Conservation (phyloP, 768 basidiomycete species). For the Kwoniella shandongensis region DNA sequence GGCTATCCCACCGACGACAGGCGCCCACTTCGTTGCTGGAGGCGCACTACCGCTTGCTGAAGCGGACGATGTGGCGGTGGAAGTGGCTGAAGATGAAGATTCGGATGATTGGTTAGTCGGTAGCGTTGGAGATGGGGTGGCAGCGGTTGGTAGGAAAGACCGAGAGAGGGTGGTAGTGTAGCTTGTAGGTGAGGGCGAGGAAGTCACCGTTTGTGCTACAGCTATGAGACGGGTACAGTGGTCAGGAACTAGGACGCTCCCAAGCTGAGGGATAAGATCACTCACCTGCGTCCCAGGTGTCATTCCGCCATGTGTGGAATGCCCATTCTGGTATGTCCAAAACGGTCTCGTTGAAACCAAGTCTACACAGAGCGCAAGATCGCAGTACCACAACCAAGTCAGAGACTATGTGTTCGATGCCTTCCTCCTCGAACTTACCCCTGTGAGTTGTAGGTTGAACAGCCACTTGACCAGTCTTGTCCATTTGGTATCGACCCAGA, state of each 20-base stretch:
- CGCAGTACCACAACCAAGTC: background rate
- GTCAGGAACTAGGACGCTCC: background rate
- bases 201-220: slow-evolving; percentile 7
- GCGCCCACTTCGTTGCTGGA: slow-evolving; percentile 15
- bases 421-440: slow-evolving; percentile 7
- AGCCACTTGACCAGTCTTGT: slow-evolving; percentile 7
- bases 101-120: slow-evolving; percentile 3
- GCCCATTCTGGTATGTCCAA: slow-evolving; percentile 22
- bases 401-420: background rate
- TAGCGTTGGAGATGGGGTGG: slow-evolving; percentile 1
- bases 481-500: slow-evolving; percentile 5
- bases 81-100: slow-evolving; percentile 8
- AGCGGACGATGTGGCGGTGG: slow-evolving; percentile 6
- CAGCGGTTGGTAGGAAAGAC: slow-evolving; percentile 19
- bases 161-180: slow-evolving; percentile 39
- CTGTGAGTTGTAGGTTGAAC: slow-evolving; percentile 6
- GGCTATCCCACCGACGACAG: slow-evolving; percentile 32
- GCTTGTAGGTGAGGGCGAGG: slow-evolving; percentile 7
- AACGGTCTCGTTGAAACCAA: slow-evolving; percentile 19
- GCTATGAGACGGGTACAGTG: slow-evolving; percentile 1
- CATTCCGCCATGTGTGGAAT: slow-evolving; percentile 21
- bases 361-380: background rate
- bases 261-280: slow-evolving; percentile 1
- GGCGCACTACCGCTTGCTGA: background rate
- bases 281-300: slow-evolving; percentile 2